Evolutionary conservation across 2,329 filamentous ascomycete species (phyloP).

Genomic region (Scedosporium boydii): DNA sequence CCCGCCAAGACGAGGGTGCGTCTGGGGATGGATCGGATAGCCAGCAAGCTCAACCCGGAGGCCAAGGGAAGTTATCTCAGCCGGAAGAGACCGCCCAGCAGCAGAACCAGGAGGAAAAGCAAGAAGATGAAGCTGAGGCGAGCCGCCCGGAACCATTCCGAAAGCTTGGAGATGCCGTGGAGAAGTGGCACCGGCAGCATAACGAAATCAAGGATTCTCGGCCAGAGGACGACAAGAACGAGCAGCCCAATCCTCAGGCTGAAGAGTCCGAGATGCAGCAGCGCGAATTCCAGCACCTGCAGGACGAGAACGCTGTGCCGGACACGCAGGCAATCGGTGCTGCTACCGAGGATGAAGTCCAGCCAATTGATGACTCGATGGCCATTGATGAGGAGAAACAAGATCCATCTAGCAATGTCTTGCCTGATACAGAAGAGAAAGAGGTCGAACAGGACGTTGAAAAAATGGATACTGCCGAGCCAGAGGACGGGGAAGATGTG

Average conservation of each 20-base stretch:
- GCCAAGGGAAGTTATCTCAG: constrained; percentile 46
- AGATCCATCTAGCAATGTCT: constrained; percentile 32
- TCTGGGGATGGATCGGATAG: constrained; percentile 56
- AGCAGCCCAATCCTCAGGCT: constrained; percentile 20
- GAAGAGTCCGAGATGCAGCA: constrained; percentile 62
- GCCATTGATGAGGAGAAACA: constrained; percentile 66
- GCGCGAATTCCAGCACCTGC: constrained; percentile 88
- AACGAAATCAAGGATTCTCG: constrained; percentile 59
- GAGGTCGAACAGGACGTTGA: constrained; percentile 36
- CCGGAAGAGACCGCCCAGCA: constrained; percentile 35
- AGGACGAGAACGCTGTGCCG: constrained; percentile 69
- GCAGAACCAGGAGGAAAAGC: constrained; percentile 31
- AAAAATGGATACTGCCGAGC: constrained; percentile 17
- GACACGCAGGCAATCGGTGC: constrained; percentile 88
- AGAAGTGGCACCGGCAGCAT: constrained; percentile 86
- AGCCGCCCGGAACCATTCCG: constrained; percentile 60
- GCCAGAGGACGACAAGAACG: constrained; percentile 36
- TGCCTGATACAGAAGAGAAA: constrained; percentile 45
- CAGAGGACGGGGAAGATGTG: constrained; percentile 31
- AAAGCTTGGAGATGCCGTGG: constrained; percentile 85
- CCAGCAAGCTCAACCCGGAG: constrained; percentile 52
- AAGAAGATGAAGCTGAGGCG: constrained; percentile 31
- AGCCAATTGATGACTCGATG: constrained; percentile 79
- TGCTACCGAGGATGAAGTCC: constrained; percentile 77
- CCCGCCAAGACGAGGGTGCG: constrained; percentile 57